phyloP scores from a whole-genome alignment of 345 rosid species.

The Pistacia integerrima region DNA sequence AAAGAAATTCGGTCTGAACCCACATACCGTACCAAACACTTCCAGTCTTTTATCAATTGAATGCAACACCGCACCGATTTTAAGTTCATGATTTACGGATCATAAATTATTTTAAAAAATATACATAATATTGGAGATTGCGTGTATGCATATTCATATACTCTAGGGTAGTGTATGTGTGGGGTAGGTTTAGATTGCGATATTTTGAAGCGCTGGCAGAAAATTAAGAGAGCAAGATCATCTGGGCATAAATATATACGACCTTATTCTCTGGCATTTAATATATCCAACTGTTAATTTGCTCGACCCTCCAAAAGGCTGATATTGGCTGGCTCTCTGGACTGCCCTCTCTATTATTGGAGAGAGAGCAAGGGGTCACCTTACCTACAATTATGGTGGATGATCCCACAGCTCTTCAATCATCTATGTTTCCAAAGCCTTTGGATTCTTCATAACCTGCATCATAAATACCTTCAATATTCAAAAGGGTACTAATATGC shows the following conservation, averaged over 20 bases:
- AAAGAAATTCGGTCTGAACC: conserved; percentile 6
- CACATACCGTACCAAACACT: neutral
- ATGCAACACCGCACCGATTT: conserved; percentile 10
- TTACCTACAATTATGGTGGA: neutral
- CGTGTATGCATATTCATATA: neutral
- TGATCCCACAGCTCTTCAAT: conserved; percentile 7
- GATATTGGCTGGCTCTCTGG: conserved; percentile 24
- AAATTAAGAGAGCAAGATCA: conserved; percentile 24
- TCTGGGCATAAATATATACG: conserved; percentile 15
- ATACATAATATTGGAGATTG: no score
- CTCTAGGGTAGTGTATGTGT: neutral
- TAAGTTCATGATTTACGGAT: neutral
- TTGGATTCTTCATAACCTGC: neutral
- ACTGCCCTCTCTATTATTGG: conserved; percentile 40
- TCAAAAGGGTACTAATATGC: neutral
- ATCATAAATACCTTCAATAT: neutral
- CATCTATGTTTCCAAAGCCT: conserved; percentile 10
- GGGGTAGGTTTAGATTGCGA: conserved; percentile 23
- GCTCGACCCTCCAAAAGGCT: conserved; percentile 26
- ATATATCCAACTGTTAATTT: conserved; percentile 18
- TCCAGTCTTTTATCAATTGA: conserved; percentile 5
- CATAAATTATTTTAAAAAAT: neutral
- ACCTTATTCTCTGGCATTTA: conserved; percentile 23
- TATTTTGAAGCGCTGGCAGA: conserved; percentile 27
- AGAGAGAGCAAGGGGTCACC: conserved; percentile 20